Evolutionary conservation across 2,329 filamentous ascomycete species (phyloP).

Genomic region (Microdochium paspali): DNA sequence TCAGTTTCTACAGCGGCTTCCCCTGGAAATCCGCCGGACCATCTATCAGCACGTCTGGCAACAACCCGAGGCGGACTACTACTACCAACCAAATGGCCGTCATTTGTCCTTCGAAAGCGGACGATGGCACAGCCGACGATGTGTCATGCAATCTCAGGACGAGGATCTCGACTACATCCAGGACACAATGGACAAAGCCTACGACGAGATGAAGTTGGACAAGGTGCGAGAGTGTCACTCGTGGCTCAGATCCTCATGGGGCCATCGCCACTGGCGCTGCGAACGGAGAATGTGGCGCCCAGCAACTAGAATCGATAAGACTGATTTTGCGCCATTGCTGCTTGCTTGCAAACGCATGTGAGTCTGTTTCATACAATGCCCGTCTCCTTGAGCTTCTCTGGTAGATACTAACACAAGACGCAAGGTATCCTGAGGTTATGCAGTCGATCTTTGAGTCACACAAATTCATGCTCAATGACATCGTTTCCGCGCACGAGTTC

Average conservation of each 20-base stretch:
- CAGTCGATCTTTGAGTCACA: constrained; percentile 19
- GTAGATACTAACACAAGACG: neutral
- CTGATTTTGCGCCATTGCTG: constrained; percentile 16
- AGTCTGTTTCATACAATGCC: no score
- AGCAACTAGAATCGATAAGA: constrained; percentile 12
- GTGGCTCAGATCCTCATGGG: constrained; percentile 18
- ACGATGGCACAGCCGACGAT: constrained; percentile 16
- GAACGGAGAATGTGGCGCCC: constrained; percentile 13
- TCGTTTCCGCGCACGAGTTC: constrained; percentile 17
- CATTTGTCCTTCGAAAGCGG: constrained; percentile 18
- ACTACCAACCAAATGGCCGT: constrained; percentile 13
- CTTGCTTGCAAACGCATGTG: constrained; percentile 20
- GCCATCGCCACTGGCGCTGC: constrained; percentile 21
- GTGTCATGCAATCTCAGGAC: constrained; percentile 17
- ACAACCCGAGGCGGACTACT: constrained; percentile 13
- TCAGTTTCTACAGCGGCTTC: constrained; percentile 20
- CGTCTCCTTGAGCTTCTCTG: no score
- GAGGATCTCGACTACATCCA: constrained; percentile 15
- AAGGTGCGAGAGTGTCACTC: constrained; percentile 16
- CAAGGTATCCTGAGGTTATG: constrained; percentile 20
- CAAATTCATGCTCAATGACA: constrained; percentile 18
- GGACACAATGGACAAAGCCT: constrained; percentile 15
- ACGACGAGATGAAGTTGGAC: constrained; percentile 4
- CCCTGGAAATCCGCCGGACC: constrained; percentile 22
- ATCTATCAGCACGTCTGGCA: constrained; percentile 18